Percentiles rank a stretch among this genome's conserved stretches.
Conservation (phyloP, 805 yeast genomes). For the Diddensiella caesifluorescens region DNA sequence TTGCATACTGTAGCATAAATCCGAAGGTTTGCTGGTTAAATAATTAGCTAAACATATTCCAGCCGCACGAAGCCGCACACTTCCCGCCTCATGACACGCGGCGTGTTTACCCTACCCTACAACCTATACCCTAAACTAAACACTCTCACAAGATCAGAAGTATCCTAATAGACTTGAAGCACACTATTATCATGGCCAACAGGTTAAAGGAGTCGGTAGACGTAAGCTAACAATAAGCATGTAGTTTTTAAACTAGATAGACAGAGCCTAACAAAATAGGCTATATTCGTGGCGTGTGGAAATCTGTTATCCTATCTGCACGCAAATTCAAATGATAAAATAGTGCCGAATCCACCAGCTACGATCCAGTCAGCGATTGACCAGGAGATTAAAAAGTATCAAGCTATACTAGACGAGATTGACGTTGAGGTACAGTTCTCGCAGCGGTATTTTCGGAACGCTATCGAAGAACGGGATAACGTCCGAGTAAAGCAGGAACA, state of each 20-base stretch:
- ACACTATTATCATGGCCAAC: conserved; percentile 1
- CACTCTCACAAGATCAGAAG: too few species aligned
- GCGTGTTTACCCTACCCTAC: too few species aligned
- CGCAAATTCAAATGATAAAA: conserved; percentile 15
- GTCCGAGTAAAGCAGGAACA: not conserved
- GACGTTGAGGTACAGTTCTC: conserved; percentile 21
- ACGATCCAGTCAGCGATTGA: conserved; percentile 21
- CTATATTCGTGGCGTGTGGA: conserved; percentile 20
- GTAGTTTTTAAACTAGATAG: not conserved
- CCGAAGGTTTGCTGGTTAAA: too few species aligned
- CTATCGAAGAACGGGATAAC: conserved; percentile 9
- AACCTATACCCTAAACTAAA: too few species aligned
- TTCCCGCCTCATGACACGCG: too few species aligned
- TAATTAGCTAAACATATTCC: too few species aligned
- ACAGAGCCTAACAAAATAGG: too few species aligned
- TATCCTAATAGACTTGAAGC: too few species aligned
- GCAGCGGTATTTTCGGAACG: conserved; percentile 6
- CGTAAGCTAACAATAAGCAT: conserved; percentile 8
- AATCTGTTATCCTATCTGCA: conserved; percentile 15
- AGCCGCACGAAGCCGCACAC: too few species aligned
- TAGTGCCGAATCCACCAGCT: conserved; percentile 25
- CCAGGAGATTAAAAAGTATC: conserved; percentile 16
- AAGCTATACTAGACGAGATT: conserved; percentile 19
- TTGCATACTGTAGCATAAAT: too few species aligned
- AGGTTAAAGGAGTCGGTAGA: conserved; percentile 12